A percentile compares a stretch with the other conserved stretches of the same genome.
Conservation (phyloP, 177 flowering plant genomes). For the Vitis hybrid region DNA sequence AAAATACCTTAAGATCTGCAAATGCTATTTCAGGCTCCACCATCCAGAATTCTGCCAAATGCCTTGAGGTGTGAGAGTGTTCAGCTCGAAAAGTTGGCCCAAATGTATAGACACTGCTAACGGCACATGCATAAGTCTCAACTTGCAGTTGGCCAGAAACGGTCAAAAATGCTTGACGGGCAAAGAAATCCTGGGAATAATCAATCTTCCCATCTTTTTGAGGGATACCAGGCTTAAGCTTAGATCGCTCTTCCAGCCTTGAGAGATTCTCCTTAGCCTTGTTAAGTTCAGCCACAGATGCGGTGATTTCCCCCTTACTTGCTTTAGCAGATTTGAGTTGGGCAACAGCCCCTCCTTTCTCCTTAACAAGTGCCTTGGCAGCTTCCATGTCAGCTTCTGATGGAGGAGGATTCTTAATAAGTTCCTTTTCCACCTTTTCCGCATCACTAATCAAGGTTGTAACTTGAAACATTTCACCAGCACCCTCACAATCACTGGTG, state of each 20-base stretch:
- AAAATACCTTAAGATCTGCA: slow-evolving; percentile 84
- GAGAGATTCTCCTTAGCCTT: slow-evolving; percentile 69
- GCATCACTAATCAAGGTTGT: slow-evolving; percentile 84
- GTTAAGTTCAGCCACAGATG: slow-evolving; percentile 63
- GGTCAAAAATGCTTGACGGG: slow-evolving; percentile 88
- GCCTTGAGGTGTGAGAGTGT: slow-evolving; percentile 92
- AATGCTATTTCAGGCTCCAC: slow-evolving; percentile 96
- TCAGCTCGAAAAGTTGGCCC: slow-evolving; percentile 98
- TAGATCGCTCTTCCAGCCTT: slow-evolving; percentile 69
- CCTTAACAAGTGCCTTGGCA: slow-evolving; percentile 55
- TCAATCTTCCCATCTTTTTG: slow-evolving; percentile 88
- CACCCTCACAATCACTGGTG: slow-evolving; percentile 99
- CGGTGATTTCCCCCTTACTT: slow-evolving; percentile 53
- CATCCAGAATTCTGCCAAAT: slow-evolving; percentile 99
- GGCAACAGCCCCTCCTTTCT: slow-evolving; percentile 69
- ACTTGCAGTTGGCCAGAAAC: slow-evolving; percentile 95
- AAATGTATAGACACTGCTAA: slow-evolving; percentile 89
- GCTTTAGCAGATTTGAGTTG: slow-evolving; percentile 73
- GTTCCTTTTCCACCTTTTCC: slow-evolving; percentile 80
- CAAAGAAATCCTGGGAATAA: slow-evolving; percentile 80
- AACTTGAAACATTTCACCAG: slow-evolving; percentile 99
- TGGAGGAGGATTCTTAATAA: slow-evolving; percentile 77
- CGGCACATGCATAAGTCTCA: slow-evolving; percentile 89
- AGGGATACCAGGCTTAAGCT: slow-evolving; percentile 79
- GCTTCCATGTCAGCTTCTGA: slow-evolving; percentile 71